Conservation (phyloP, 371 early-diverging fungal genomes). For the Apophysomyces trapeziformis region DNA sequence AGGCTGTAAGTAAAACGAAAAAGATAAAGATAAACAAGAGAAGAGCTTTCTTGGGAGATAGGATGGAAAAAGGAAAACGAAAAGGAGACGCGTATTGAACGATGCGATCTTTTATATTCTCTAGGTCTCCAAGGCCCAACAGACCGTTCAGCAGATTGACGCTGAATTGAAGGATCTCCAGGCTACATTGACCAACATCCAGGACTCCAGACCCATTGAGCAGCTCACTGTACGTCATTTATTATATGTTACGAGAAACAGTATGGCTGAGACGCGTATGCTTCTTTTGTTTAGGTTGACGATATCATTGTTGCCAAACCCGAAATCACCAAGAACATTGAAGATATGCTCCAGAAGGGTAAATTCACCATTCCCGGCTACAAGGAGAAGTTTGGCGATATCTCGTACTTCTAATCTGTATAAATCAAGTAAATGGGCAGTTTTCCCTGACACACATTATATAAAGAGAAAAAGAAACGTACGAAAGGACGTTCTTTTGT, state of each 20-base stretch:
- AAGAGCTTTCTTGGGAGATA: neutral
- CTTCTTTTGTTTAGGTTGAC: conserved; percentile 70
- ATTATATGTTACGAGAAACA: neutral
- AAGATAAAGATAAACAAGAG: too few species aligned
- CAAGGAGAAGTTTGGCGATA: conserved; percentile 89
- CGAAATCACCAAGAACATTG: conserved; percentile 85
- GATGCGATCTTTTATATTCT: conserved; percentile 9
- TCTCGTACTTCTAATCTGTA: conserved; percentile 71
- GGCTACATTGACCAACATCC: conserved; percentile 91
- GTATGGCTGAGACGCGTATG: neutral
- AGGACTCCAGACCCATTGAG: conserved; percentile 92
- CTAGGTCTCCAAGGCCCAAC: conserved; percentile 86
- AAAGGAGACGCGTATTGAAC: neutral
- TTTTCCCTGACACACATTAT: too few species aligned
- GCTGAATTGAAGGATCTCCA: conserved; percentile 87
- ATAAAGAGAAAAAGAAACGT: neutral
- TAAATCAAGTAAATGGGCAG: conserved; percentile 15
- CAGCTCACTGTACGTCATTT: conserved; percentile 82
- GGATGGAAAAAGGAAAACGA: neutral
- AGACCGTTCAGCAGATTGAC: conserved; percentile 84
- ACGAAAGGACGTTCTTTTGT: conserved; percentile 4
- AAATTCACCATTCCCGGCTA: conserved; percentile 93
- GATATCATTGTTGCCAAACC: conserved; percentile 95
- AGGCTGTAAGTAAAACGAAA: conserved; percentile 73
- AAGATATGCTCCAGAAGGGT: conserved; percentile 89